Evolutionary conservation across 352 stramenopile species (phyloP).

Genomic region (Pythium utonaiense): DNA sequence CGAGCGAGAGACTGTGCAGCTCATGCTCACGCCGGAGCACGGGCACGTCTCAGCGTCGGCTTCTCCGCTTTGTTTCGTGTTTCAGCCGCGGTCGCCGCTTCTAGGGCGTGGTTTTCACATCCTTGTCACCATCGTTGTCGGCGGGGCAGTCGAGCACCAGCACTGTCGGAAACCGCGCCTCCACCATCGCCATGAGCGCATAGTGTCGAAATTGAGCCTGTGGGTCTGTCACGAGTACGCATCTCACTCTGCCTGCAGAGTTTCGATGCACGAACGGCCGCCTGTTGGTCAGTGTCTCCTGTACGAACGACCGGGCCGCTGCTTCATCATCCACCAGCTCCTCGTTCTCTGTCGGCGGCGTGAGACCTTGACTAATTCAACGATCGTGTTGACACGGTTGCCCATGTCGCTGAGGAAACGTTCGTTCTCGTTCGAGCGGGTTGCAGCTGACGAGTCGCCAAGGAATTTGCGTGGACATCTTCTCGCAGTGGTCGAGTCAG

Average conservation of each 20-base stretch:
- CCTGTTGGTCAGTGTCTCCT: constrained; percentile 1
- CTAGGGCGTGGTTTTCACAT: constrained; percentile 45
- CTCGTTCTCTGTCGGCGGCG: not conserved
- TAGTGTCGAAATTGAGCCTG: constrained; percentile 60
- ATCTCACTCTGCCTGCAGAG: constrained; percentile 21
- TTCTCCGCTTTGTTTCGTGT: constrained; percentile 12
- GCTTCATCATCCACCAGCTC: not conserved
- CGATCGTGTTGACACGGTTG: constrained; percentile 1
- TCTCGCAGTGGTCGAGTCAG: constrained; percentile 15
- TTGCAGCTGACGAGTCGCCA: constrained; percentile 5
- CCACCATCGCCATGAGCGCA: constrained; percentile 47
- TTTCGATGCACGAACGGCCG: constrained; percentile 10
- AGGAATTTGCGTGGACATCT: constrained; percentile 19
- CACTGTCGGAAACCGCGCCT: constrained; percentile 37
- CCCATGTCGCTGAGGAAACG: constrained; percentile 17
- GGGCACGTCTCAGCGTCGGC: not conserved
- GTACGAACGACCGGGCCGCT: constrained; percentile 1
- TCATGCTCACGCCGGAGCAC: constrained; percentile 27
- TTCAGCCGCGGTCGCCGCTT: constrained; percentile 52
- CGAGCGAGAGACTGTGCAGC: constrained; percentile 50
- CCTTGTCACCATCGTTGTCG: constrained; percentile 40
- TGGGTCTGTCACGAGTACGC: constrained; percentile 55
- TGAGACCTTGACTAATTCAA: not conserved
- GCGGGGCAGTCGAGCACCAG: constrained; percentile 58
- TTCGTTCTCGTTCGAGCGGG: constrained; percentile 19